Evolutionary conservation across 108 stramenopile genomes (phyloP).

Genomic region (Nitzschia sp.): DNA sequence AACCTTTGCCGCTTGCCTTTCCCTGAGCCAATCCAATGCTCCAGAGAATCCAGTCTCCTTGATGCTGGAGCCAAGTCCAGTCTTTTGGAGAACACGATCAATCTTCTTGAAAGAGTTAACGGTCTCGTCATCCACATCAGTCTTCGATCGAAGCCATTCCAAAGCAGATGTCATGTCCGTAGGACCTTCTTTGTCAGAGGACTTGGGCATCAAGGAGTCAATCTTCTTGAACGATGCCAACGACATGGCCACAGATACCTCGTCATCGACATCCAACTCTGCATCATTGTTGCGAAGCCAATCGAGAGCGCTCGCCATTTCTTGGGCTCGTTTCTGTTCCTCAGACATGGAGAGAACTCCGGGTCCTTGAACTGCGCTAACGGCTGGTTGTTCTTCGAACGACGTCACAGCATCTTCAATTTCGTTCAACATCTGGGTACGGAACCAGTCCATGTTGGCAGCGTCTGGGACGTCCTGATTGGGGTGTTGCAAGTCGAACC

Average conservation of each 20-base stretch:
- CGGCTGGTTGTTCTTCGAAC: constrained; percentile 1
- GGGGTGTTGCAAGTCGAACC: constrained; percentile 22
- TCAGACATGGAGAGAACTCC: constrained; percentile 13
- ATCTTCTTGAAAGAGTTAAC: constrained; percentile 35
- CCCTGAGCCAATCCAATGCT: constrained; percentile 32
- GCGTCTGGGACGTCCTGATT: constrained; percentile 1
- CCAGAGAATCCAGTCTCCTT: constrained; percentile 30
- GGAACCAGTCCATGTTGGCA: constrained; percentile 34
- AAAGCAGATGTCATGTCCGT: constrained; percentile 28
- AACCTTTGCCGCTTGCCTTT: constrained; percentile 31
- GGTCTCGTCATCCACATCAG: constrained; percentile 43
- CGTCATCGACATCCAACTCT: constrained; percentile 38
- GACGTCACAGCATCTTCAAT: constrained; percentile 10
- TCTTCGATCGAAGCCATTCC: constrained; percentile 36
- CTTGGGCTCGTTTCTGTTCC: constrained; percentile 42
- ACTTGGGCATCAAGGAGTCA: constrained; percentile 41
- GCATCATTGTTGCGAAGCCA: constrained; percentile 49
- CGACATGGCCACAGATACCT: constrained; percentile 30
- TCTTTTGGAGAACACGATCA: constrained; percentile 25
- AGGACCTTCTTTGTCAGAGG: constrained; percentile 10
- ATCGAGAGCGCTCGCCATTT: constrained; percentile 47
- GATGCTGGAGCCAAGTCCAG: constrained; percentile 18
- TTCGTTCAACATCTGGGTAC: constrained; percentile 21
- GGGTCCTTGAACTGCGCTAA: background rate
- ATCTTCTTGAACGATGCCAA: constrained; percentile 43